Percentiles rank a stretch among this genome's conserved stretches.
Conservation (phyloP, 2,329 filamentous ascomycete species). For the Xylaria digitata region DNA sequence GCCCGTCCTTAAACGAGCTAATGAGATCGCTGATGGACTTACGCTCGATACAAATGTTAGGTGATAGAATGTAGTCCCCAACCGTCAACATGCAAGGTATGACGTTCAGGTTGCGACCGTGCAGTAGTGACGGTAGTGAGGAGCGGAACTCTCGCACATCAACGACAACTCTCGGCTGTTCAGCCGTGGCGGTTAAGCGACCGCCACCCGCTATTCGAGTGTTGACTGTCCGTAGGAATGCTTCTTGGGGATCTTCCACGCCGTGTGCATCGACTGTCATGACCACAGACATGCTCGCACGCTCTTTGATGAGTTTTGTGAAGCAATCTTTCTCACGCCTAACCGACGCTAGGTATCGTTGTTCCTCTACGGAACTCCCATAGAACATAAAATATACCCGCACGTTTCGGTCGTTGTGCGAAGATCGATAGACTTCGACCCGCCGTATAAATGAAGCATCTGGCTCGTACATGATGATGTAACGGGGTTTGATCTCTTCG, state of each 20-base stretch:
- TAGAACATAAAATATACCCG: slow-evolving; percentile 98
- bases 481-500: slow-evolving; percentile 91
- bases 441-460: slow-evolving; percentile 93
- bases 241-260: slow-evolving; percentile 84
- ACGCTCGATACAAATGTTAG: slow-evolving; percentile 90
- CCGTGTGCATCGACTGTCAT: slow-evolving; percentile 77
- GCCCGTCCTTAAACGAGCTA: slow-evolving; percentile 89
- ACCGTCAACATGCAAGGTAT: slow-evolving; percentile 97
- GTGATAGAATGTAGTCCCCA: slow-evolving; percentile 93
- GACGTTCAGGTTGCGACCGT: slow-evolving; percentile 87
- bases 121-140: slow-evolving; percentile 87
- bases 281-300: slow-evolving; percentile 90
- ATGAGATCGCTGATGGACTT: slow-evolving; percentile 94
- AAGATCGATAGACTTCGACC: slow-evolving; percentile 95
- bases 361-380: slow-evolving; percentile 92
- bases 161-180: slow-evolving; percentile 90
- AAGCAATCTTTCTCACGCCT: slow-evolving; percentile 97
- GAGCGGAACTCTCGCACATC: slow-evolving; percentile 97
- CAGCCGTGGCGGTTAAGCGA: slow-evolving; percentile 81
- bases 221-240: slow-evolving; percentile 94
- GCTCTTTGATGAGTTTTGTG: slow-evolving; percentile 92
- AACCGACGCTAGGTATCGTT: slow-evolving; percentile 88
- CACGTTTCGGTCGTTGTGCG: slow-evolving; percentile 88
- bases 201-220: slow-evolving; percentile 96
- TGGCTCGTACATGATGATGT: slow-evolving; percentile 99